Base-by-base conservation (phyloP, 2,329 filamentous ascomycete species). In the Fusarium sp. region DNA sequence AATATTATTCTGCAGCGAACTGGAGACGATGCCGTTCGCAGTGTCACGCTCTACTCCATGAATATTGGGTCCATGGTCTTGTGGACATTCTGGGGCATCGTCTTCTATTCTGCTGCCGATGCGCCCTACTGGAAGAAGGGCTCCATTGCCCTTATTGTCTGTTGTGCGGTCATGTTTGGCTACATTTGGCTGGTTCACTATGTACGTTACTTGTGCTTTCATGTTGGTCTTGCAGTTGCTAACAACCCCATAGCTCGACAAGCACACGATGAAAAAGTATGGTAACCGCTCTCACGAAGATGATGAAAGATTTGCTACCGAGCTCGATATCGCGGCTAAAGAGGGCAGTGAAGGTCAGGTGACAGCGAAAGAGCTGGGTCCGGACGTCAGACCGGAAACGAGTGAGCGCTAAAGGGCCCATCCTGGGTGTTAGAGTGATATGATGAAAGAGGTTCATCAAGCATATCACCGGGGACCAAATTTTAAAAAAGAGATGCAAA, bases 71-170 rank as follows among this genome's bases (percentile, higher is more conserved):
- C 79, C 13, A 78, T 78, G 43, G 73, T 80, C 1, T 62, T 85
- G 28, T 84, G 82, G 64, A 84, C 83, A 0, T 84, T 83, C 51
- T 85, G 83, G 82, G 83, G 82, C 0, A 82, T 85, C 6, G 71
- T 77, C 0, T 66, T 85, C 8, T 84, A 84, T 46, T 75, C 80
- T 12, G 82, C 81, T 1, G 77, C 76, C 6, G 80, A 84, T 62
- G 82, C 81, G 0, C 82, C 82, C 4, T 83, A 84, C 55, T 84
- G 82, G 73, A 65, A 70, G 39, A 78, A 73, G 23, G 76, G 76
- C 0, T 73, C 69, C 3, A 78, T 78, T 28, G 64, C 71, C 0
- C 74, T 78, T 36, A 48, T 75, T 2, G 57, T 48, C 9, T 66
- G 70, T 2, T 65, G 56, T 6, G 41, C n/a, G 6, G 59, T 72